Percentiles rank a stretch among this genome's conserved stretches.
phyloP scores from a whole-genome alignment of 169 alveolate genomes.

The Neospora caninum region DNA sequence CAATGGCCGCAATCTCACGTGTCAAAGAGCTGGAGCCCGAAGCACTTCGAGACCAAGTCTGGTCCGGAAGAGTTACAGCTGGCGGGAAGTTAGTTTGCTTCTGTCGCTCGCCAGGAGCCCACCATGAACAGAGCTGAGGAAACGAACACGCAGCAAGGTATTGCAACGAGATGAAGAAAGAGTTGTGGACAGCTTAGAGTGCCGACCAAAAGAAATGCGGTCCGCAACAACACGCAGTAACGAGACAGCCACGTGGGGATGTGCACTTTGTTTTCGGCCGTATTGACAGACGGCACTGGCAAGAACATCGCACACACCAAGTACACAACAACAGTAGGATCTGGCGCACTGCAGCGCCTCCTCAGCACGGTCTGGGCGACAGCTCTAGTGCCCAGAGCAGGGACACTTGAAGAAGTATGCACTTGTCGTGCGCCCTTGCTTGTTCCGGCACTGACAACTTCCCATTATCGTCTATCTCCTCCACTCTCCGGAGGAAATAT shows the following conservation, averaged over 20 bases:
- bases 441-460: neutral
- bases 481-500: neutral
- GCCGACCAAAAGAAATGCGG: neutral
- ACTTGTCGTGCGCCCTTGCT: constrained; percentile 19
- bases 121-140: neutral
- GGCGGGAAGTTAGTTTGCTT: neutral
- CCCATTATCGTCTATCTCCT: constrained; percentile 17
- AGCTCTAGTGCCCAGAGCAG: neutral
- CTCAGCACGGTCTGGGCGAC: neutral
- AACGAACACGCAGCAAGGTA: neutral
- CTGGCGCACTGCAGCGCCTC: constrained; percentile 30
- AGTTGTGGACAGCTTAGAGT: neutral
- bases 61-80: neutral
- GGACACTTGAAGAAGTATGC: constrained; percentile 26
- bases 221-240: neutral
- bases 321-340: neutral
- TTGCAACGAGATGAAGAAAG: neutral
- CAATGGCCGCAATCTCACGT: neutral
- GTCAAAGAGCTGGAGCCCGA: neutral
- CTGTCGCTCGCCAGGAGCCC: neutral
- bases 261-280: constrained; percentile 5
- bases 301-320: constrained; percentile 7
- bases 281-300: neutral
- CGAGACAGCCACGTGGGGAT: constrained; percentile 22
- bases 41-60: neutral